Percentiles rank a stretch among this genome's conserved stretches.
These are phyloP conservation scores for Leucosporidium scottii DNA, from an alignment of 768 basidiomycete genomes.

Conservation along the genomic window DNA sequence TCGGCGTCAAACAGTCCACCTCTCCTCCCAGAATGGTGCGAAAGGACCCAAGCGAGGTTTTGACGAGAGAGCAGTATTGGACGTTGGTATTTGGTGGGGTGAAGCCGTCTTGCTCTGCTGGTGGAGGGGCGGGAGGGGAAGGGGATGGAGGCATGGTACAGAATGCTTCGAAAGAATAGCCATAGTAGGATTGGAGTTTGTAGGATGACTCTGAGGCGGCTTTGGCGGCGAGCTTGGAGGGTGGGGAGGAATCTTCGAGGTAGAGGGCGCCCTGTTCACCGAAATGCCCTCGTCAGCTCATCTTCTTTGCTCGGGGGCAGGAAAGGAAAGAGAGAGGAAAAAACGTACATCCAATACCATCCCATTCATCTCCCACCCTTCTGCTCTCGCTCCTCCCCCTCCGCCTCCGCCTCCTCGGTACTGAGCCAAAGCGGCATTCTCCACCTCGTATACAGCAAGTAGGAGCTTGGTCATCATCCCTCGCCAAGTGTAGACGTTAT, in stretches of 20 bases:
- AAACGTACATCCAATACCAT: constrained; percentile 65
- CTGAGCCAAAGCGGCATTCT: neutral
- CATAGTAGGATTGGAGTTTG: constrained; percentile 64
- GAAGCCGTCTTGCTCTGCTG: constrained; percentile 45
- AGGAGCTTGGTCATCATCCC: constrained; percentile 80
- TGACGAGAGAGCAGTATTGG: constrained; percentile 84
- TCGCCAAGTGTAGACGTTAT: constrained; percentile 54
- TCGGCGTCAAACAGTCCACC: constrained; percentile 67
- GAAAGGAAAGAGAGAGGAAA: constrained; percentile 52
- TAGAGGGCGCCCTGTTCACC: constrained; percentile 32
- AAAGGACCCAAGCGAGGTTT: constrained; percentile 67
- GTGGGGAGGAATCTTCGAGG: constrained; percentile 33
- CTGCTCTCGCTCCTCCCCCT: constrained; percentile 42
- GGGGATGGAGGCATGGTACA: constrained; percentile 51
- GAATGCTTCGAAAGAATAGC: constrained; percentile 79
- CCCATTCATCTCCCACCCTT: constrained; percentile 72
- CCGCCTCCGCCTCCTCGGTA: neutral
- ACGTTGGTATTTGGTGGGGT: constrained; percentile 79
- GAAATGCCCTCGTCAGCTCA: constrained; percentile 23
- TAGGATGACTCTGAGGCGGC: constrained; percentile 61
- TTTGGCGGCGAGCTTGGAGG: constrained; percentile 39
- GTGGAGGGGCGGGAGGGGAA: constrained; percentile 25
- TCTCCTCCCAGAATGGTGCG: constrained; percentile 77
- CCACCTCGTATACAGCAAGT: constrained; percentile 71
- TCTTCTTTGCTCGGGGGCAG: too few relatives aligned